Base-by-base conservation (phyloP, 345 rosid species). In the Hirschfeldia incana region DNA sequence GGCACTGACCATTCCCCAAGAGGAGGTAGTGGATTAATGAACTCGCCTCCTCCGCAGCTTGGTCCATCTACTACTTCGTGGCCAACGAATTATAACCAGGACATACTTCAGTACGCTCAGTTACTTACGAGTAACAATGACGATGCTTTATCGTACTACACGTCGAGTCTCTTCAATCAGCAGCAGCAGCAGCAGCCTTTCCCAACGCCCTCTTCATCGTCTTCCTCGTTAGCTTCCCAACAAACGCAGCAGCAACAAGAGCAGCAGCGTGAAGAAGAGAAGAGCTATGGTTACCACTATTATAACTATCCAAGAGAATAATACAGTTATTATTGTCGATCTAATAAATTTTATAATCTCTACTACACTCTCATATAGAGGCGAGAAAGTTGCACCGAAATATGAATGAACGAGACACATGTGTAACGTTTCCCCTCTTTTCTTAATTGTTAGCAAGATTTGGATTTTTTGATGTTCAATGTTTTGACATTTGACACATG, bases 51-150 rank as follows among this genome's bases (percentile, higher is more conserved):
- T 73, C 81, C 17, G 1, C 65, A 5, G 64, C 11, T 16, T 36
- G 63, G 29, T 73, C 77, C 85, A 6, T 68, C 81, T n/a, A 53
- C 78, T 12, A 53, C 74, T 37, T 78, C 77, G 26, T 44, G 80
- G 65, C 79, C 83, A 65, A 16, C 61, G 34, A 71, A 76, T 34
- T 93, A 88, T 80, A 81, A 81, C 65, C 92, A 93, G 3, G 91
- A 91, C 84, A 83, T 90, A 63, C 74, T 84, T 57, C 91, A 91
- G 55, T 93, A 93, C 53, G 98, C 94, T 26, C 93, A 89, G 42
- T 81, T 93, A 32, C 92, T 93, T 16, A 87, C 97, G 4, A 87
- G 95, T 65, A 82, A 81, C 73, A 86, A 74, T 33, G 98, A 94
- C 17, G 89, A 69, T 12, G 88, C 86, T 79, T 79, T 90, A 67